A percentile compares a stretch with the other conserved stretches of the same genome.
Evolutionary conservation across 108 stramenopile species (phyloP).

Genomic region (Cyclostephanos tholiformis): DNA sequence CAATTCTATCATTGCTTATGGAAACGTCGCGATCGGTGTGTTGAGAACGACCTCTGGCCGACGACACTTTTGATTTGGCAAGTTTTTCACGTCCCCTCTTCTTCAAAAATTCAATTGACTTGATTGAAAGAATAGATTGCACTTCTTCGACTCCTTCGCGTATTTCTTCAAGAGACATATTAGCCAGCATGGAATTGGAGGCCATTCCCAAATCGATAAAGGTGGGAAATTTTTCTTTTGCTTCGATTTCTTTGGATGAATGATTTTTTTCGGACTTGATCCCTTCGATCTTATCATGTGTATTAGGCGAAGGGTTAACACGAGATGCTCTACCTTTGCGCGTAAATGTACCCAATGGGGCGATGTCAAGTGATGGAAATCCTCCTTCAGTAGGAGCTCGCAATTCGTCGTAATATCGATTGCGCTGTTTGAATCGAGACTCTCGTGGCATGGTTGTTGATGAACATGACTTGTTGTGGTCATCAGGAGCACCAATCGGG

Average conservation of each 20-base stretch:
- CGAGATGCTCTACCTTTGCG: constrained; percentile 25
- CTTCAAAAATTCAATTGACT: constrained; percentile 67
- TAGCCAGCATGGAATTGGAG: constrained; percentile 61
- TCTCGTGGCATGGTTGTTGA: constrained; percentile 26
- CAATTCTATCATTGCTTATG: neutral
- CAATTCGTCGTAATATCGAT: constrained; percentile 16
- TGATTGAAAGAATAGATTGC: constrained; percentile 63
- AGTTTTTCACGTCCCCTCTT: constrained; percentile 43
- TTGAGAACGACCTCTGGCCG: constrained; percentile 3
- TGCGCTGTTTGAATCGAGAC: constrained; percentile 47
- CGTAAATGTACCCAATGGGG: constrained; percentile 48
- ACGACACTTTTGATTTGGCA: constrained; percentile 15
- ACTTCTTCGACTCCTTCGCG: constrained; percentile 59
- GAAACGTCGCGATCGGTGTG: neutral
- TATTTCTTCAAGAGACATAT: constrained; percentile 76
- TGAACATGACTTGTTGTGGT: neutral
- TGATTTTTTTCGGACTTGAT: neutral
- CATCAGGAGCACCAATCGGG: constrained; percentile 4
- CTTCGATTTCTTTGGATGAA: constrained; percentile 7
- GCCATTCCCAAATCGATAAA: constrained; percentile 28
- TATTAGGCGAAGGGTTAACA: constrained; percentile 7
- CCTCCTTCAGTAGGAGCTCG: constrained; percentile 39
- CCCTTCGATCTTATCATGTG: neutral
- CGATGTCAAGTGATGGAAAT: constrained; percentile 50
- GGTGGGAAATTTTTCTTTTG: neutral